These are phyloP conservation scores for Solanum ahanhuiri DNA, from an alignment of 257 asterid species.

Conservation along the genomic window DNA sequence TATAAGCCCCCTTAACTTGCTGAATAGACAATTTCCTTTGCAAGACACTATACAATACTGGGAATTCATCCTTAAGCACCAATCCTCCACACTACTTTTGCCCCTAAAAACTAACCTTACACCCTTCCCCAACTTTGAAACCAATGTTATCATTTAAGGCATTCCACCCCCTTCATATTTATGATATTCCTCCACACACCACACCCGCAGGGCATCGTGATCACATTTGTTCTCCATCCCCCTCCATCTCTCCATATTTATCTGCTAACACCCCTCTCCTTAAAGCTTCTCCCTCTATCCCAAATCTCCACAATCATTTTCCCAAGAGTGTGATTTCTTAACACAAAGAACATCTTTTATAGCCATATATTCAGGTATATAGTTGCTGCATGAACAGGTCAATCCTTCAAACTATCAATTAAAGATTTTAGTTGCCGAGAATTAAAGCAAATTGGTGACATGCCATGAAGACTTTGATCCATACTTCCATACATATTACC, in stretches of 20 bases:
- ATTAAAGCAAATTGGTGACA: not conserved
- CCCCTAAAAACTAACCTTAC: not conserved
- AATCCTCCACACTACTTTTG: not conserved
- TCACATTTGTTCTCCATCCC: not conserved
- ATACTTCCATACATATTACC: not conserved
- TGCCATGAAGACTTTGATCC: not conserved
- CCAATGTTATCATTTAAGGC: not conserved
- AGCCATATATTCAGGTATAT: not conserved
- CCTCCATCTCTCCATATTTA: not conserved
- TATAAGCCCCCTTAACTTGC: not conserved
- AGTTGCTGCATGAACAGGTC: not conserved
- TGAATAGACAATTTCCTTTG: not conserved
- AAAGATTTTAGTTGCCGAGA: not conserved
- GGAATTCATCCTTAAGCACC: not conserved
- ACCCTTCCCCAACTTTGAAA: not conserved
- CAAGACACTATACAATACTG: not conserved
- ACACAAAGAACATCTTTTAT: not conserved
- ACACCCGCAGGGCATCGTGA: not conserved
- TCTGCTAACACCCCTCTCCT: not conserved
- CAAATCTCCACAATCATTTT: not conserved
- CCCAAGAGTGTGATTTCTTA: not conserved
- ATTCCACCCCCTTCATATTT: not conserved
- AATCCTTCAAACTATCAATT: not conserved
- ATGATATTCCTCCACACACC: not conserved
- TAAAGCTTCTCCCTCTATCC: not conserved